A percentile compares a stretch with the other conserved stretches of the same genome.
Conservation (phyloP, 305 asterid genomes). For the Salvia sclarea region DNA sequence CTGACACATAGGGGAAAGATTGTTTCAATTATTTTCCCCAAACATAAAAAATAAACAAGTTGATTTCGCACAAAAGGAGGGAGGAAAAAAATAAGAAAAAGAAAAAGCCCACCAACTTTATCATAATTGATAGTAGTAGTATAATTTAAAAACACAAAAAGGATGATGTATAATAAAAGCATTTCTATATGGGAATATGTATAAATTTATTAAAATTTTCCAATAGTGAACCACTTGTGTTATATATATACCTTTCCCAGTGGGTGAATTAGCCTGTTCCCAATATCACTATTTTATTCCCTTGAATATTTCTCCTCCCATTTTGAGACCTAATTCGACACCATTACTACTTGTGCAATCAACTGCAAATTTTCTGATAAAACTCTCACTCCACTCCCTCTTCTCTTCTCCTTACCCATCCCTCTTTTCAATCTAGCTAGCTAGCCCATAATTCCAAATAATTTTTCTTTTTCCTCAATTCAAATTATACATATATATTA, state of each 20-base stretch:
- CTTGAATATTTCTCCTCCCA: constrained; percentile 23
- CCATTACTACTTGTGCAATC: constrained; percentile 34
- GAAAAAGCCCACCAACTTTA: constrained; percentile 61
- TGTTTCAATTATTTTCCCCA: neutral
- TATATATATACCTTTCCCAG: constrained; percentile 52
- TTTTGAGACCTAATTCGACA: constrained; percentile 23
- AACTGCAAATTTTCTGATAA: constrained; percentile 51
- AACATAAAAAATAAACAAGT: neutral
- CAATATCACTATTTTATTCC: constrained; percentile 57
- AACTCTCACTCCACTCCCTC: constrained; percentile 66
- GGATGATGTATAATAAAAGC: constrained; percentile 21
- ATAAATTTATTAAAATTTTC: neutral
- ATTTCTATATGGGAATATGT: constrained; percentile 22
- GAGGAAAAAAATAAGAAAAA: constrained; percentile 8
- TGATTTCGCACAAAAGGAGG: constrained; percentile 9
- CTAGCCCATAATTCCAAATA: neutral
- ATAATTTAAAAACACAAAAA: constrained; percentile 26
- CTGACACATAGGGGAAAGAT: constrained; percentile 39
- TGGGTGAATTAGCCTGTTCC: constrained; percentile 56
- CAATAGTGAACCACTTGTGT: constrained; percentile 52
- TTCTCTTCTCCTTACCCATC: constrained; percentile 57
- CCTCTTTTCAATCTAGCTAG: constrained; percentile 32
- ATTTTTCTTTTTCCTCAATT: neutral
- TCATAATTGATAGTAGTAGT: constrained; percentile 38
- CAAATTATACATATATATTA: neutral